Percentiles rank a stretch among this genome's conserved stretches.
These are phyloP conservation scores for Cajanus cajan DNA, from an alignment of 306 rosid genomes.

Conservation along the genomic window DNA sequence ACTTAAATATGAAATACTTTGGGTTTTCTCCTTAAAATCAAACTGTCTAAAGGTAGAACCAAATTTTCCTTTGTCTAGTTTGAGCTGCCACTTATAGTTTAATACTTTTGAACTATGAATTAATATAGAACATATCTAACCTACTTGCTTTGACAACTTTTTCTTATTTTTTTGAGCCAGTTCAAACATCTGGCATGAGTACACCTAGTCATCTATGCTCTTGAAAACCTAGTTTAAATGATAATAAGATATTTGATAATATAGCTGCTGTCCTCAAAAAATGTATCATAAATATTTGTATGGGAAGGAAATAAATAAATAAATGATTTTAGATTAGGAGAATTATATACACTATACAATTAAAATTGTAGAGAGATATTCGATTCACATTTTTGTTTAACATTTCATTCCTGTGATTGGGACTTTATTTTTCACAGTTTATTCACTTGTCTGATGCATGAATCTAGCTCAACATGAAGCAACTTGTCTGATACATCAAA, in stretches of 20 bases:
- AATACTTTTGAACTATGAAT: slow-evolving; percentile 11
- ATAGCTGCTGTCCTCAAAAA: neutral
- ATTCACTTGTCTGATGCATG: neutral
- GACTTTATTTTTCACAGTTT: neutral
- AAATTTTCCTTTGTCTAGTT: neutral
- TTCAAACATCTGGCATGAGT: slow-evolving; percentile 19
- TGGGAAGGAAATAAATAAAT: neutral
- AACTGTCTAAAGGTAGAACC: neutral
- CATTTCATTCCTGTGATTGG: neutral
- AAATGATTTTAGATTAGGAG: neutral
- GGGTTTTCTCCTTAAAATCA: slow-evolving; percentile 4
- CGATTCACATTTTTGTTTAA: neutral
- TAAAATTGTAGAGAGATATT: neutral
- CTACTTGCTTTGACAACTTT: slow-evolving; percentile 10
- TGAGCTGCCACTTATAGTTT: slow-evolving; percentile 17
- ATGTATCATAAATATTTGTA: neutral
- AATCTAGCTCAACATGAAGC: neutral
- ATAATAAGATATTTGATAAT: neutral
- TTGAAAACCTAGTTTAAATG: neutral
- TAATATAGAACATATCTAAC: neutral
- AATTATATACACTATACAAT: neutral
- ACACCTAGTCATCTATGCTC: neutral
- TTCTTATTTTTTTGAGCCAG: neutral
- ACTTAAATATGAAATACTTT: neutral
- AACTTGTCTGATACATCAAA: neutral